Evolutionary conservation across 768 basidiomycete species (phyloP).

Genomic region (Lactarius evosmus): DNA sequence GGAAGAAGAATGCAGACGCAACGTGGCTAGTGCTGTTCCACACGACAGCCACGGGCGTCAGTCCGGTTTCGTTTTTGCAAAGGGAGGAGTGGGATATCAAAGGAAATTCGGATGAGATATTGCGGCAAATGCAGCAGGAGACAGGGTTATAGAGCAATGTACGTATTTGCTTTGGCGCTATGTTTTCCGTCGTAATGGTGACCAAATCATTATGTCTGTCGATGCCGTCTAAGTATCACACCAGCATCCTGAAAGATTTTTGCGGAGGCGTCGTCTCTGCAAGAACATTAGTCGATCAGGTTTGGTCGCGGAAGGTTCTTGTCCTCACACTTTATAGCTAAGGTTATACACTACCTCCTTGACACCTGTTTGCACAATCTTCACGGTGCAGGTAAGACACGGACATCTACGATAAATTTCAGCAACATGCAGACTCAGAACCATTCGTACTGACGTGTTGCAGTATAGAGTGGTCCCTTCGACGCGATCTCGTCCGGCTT

Average conservation of each 20-base stretch:
- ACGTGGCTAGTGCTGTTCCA: constrained; percentile 76
- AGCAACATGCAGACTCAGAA: constrained; percentile 15
- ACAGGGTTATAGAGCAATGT: neutral
- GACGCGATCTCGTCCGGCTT: constrained; percentile 91
- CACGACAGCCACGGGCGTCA: constrained; percentile 45
- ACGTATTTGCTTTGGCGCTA: neutral
- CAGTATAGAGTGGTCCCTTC: constrained; percentile 89
- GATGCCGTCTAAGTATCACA: constrained; percentile 71
- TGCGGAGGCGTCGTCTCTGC: constrained; percentile 82
- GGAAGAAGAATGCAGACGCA: constrained; percentile 65
- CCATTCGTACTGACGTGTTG: constrained; percentile 73
- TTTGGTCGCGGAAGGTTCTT: constrained; percentile 31
- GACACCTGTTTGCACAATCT: constrained; percentile 94
- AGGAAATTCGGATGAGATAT: constrained; percentile 35
- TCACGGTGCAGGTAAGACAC: constrained; percentile 93
- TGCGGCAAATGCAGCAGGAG: constrained; percentile 15
- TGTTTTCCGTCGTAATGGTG: neutral
- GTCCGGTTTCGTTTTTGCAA: constrained; percentile 48
- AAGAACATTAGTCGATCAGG: constrained; percentile 1
- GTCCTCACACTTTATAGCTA: constrained; percentile 85
- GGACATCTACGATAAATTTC: constrained; percentile 66
- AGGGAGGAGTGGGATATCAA: constrained; percentile 63
- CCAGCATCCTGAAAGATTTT: constrained; percentile 75
- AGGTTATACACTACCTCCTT: constrained; percentile 92
- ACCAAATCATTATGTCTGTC: constrained; percentile 39